Percentiles rank a stretch among this genome's conserved stretches.
phyloP scores from a whole-genome alignment of 2,329 filamentous ascomycete species.

The Aureobasidium sp. region DNA sequence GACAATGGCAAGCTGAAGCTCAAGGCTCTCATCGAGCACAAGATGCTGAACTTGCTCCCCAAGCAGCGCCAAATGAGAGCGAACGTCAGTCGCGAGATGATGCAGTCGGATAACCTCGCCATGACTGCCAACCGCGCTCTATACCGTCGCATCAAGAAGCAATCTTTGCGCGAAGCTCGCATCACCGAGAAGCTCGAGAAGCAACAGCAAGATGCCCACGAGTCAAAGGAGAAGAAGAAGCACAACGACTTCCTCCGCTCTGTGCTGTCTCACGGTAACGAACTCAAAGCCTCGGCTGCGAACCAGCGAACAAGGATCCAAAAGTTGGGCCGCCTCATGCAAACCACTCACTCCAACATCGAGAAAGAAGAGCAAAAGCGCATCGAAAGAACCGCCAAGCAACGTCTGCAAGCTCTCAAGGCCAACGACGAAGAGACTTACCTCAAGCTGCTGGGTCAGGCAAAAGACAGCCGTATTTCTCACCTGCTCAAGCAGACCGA shows the following conservation, averaged over 20 bases:
- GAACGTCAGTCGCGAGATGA: slow-evolving; percentile 82
- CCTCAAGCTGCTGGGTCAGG: slow-evolving; percentile 92
- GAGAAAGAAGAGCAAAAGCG: slow-evolving; percentile 99
- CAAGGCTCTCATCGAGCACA: slow-evolving; percentile 90
- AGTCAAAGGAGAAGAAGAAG: slow-evolving; percentile 96
- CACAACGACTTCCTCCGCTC: slow-evolving; percentile 85
- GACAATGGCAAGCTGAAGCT: slow-evolving; percentile 77
- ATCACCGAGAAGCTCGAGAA: slow-evolving; percentile 99
- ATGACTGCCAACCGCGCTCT: slow-evolving; percentile 92
- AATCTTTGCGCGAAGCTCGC: slow-evolving; percentile 85
- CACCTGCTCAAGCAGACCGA: slow-evolving; percentile 95
- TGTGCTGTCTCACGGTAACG: slow-evolving; percentile 71
- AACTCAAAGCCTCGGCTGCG: slow-evolving; percentile 60
- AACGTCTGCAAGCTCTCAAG: slow-evolving; percentile 97
- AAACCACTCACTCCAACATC: slow-evolving; percentile 84
- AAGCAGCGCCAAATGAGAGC: slow-evolving; percentile 83
- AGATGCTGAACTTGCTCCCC: slow-evolving; percentile 76
- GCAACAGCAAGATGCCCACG: slow-evolving; percentile 91
- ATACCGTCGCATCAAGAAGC: slow-evolving; percentile 95
- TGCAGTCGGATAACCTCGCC: slow-evolving; percentile 89
- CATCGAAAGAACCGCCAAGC: slow-evolving; percentile 94
- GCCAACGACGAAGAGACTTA: slow-evolving; percentile 99
- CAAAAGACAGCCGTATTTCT: slow-evolving; percentile 98
- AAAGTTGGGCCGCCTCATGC: slow-evolving; percentile 86
- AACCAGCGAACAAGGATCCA: slow-evolving; percentile 65